Percentiles rank a stretch among this genome's conserved stretches.
Conservation (phyloP, 331 rosid genomes). For the Stylosanthes scabra region DNA sequence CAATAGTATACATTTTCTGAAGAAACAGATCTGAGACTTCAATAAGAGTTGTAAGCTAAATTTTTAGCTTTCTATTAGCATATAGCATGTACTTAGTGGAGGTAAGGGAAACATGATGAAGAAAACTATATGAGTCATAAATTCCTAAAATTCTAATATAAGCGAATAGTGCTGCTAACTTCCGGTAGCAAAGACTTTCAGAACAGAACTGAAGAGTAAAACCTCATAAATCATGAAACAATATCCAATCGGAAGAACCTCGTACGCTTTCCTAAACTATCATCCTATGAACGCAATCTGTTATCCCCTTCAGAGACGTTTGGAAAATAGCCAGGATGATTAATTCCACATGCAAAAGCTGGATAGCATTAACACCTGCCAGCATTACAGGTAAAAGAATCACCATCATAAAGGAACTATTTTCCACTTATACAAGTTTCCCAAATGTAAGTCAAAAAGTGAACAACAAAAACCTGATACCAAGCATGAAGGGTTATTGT, state of each 20-base stretch:
- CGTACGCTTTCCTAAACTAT: not conserved
- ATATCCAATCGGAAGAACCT: not conserved
- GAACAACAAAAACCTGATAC: not conserved
- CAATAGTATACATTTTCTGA: not conserved
- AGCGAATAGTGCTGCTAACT: not conserved
- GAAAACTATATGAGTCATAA: not conserved
- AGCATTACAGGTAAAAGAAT: not conserved
- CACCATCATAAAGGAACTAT: not conserved
- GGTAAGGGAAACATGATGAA: not conserved
- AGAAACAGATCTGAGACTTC: not conserved
- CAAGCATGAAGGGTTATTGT: too few relatives aligned
- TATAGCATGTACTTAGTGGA: not conserved
- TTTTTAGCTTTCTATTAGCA: not conserved
- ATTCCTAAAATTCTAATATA: not conserved
- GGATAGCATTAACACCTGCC: not conserved
- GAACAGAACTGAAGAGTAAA: not conserved
- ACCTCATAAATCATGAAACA: not conserved
- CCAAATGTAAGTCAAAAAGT: slow-evolving; percentile 5
- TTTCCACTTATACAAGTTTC: slow-evolving; percentile 11
- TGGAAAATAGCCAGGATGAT: not conserved
- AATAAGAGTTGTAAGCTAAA: not conserved
- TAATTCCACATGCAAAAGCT: not conserved
- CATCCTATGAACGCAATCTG: not conserved
- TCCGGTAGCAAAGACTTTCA: not conserved
- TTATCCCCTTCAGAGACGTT: not conserved